These are phyloP conservation scores for Phialophora expanda DNA, from an alignment of 2,329 filamentous ascomycete genomes.

Conservation along the genomic window DNA sequence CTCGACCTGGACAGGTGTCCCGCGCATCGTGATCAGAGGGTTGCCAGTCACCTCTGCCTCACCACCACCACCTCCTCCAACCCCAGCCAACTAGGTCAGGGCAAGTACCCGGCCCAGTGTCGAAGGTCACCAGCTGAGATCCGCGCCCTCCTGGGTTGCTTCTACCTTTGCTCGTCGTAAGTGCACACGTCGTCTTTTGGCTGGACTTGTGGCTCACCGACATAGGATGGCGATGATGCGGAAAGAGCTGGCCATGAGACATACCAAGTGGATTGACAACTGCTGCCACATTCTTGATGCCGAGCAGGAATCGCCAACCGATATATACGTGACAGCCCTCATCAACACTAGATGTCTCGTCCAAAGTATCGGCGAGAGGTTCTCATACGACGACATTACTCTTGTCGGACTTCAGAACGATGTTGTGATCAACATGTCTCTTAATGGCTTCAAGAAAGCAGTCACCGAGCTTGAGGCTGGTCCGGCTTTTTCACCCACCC, in stretches of 20 bases:
- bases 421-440: slow-evolving; percentile 18
- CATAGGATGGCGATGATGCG: slow-evolving; percentile 20
- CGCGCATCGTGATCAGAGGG: slow-evolving; percentile 23
- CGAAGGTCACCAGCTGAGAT: slow-evolving; percentile 14
- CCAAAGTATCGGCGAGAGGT: slow-evolving; percentile 16
- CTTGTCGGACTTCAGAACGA: slow-evolving; percentile 19
- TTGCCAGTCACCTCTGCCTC: slow-evolving; percentile 14
- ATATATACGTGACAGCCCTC: slow-evolving; percentile 9
- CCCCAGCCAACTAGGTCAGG: background rate
- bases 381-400: slow-evolving; percentile 17
- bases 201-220: background rate
- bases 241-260: slow-evolving; percentile 24
- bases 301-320: slow-evolving; percentile 14
- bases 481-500: slow-evolving; percentile 7
- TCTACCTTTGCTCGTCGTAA: slow-evolving; percentile 23
- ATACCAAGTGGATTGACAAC: slow-evolving; percentile 21
- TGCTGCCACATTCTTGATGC: slow-evolving; percentile 16
- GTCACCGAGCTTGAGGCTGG: slow-evolving; percentile 9
- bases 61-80: background rate
- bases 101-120: slow-evolving; percentile 15
- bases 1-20: slow-evolving; percentile 26
- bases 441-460: slow-evolving; percentile 18
- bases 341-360: slow-evolving; percentile 15
- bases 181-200: background rate
- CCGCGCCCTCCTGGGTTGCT: slow-evolving; percentile 22